Evolutionary conservation across 1,284 basidiomycete genomes (phyloP).

Genomic region (Irpex sp.): DNA sequence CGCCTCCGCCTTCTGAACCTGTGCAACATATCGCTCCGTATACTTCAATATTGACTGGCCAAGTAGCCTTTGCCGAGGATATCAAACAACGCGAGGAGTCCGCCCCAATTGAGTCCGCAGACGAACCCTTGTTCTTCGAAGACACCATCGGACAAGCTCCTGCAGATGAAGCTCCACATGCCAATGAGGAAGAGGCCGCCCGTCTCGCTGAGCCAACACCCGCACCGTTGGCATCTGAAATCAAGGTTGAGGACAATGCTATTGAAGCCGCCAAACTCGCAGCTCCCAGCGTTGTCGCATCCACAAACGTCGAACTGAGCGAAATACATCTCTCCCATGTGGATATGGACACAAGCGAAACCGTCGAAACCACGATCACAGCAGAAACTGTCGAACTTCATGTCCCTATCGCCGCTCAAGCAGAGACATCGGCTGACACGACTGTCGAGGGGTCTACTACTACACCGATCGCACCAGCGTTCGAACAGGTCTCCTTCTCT

Average conservation of each 20-base stretch:
- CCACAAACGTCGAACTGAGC: no score
- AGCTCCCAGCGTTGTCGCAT: not conserved
- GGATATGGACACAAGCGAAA: not conserved
- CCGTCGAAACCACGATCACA: not conserved
- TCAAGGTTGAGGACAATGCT: not conserved
- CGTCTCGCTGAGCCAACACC: not conserved
- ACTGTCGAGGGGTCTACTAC: slow-evolving; percentile 7
- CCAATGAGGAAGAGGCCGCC: not conserved
- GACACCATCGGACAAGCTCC: not conserved
- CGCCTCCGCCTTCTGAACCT: slow-evolving; percentile 6
- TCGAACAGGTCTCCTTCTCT: slow-evolving; percentile 17
- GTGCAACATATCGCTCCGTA: not conserved
- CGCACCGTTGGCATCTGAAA: not conserved
- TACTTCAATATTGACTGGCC: slow-evolving; percentile 29
- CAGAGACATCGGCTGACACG: not conserved
- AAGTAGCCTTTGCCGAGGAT: not conserved
- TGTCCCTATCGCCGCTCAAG: not conserved
- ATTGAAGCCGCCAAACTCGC: not conserved
- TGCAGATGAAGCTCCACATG: not conserved
- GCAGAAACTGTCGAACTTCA: not conserved
- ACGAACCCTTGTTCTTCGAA: not conserved
- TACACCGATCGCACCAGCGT: not conserved
- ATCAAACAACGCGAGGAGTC: not conserved
- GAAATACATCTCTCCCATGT: no score
- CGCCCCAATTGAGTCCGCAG: not conserved